Evolutionary conservation across 768 basidiomycete species (phyloP).

Genomic region (Boletus edulis): DNA sequence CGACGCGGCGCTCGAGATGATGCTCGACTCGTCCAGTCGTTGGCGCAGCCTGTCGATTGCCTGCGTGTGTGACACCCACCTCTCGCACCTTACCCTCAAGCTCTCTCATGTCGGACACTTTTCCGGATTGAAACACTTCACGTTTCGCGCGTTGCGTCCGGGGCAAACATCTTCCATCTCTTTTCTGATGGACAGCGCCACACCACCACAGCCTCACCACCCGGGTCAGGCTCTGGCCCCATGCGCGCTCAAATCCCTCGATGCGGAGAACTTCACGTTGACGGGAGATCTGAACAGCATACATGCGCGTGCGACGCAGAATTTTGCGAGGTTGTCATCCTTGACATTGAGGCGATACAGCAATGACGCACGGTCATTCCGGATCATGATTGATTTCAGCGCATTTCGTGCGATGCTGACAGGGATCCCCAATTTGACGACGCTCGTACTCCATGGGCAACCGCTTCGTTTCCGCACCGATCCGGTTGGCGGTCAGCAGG

Average conservation of each 20-base stretch:
- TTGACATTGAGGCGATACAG: slow-evolving; percentile 28
- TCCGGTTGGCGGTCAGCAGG: slow-evolving; percentile 7
- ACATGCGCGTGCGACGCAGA: slow-evolving; percentile 11
- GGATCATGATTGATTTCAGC: slow-evolving; percentile 29
- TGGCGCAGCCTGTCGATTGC: slow-evolving; percentile 30
- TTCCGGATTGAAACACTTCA: slow-evolving; percentile 26
- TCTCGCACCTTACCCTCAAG: slow-evolving; percentile 29
- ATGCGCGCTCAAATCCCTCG: slow-evolving; percentile 25
- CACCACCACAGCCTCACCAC: not conserved
- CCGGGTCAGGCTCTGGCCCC: not conserved
- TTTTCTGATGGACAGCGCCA: slow-evolving; percentile 21
- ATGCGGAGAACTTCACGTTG: slow-evolving; percentile 28
- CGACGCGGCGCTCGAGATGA: slow-evolving; percentile 23
- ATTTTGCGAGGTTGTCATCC: slow-evolving; percentile 22
- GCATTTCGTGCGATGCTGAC: slow-evolving; percentile 25
- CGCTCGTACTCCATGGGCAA: slow-evolving; percentile 28
- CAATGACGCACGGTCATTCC: slow-evolving; percentile 25
- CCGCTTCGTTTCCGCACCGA: slow-evolving; percentile 25
- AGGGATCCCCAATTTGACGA: slow-evolving; percentile 23
- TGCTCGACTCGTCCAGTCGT: slow-evolving; percentile 25
- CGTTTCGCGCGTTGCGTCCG: slow-evolving; percentile 29
- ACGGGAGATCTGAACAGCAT: slow-evolving; percentile 18
- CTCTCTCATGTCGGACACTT: slow-evolving; percentile 18
- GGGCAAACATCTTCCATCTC: slow-evolving; percentile 28
- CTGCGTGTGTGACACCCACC: slow-evolving; percentile 27